Percentiles rank a stretch among this genome's conserved stretches.
These are phyloP conservation scores for Pulicaria dysenterica DNA, from an alignment of 129 eudicot genomes.

Conservation along the genomic window DNA sequence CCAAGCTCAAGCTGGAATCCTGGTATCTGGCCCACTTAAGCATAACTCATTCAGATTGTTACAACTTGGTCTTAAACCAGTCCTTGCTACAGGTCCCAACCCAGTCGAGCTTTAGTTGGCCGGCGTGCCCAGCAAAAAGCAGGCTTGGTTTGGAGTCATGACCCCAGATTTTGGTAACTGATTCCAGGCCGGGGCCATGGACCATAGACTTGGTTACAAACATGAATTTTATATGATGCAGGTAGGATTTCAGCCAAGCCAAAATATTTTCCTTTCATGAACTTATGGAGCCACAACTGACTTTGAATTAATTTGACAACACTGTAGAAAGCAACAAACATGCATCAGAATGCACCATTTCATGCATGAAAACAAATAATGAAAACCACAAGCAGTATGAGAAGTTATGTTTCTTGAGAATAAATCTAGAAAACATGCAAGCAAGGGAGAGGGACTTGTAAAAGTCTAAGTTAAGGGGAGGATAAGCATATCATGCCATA, in stretches of 20 bases:
- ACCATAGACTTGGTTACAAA: not conserved
- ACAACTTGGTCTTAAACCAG: no score
- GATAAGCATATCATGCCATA: not conserved
- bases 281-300: not conserved
- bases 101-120: no score
- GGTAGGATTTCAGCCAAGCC: not conserved
- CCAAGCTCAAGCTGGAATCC: not conserved
- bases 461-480: conserved; percentile 18
- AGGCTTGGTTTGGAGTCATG: no score
- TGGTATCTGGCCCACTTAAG: no score
- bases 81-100: no score
- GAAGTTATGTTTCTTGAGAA: conserved; percentile 8
- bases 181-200: not conserved
- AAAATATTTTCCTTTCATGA: not conserved
- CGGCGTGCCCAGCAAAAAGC: no score
- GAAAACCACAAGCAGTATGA: not conserved
- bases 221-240: not conserved
- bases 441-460: conserved; percentile 20
- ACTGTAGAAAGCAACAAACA: conserved; percentile 1
- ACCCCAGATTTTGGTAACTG: no score
- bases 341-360: conserved; percentile 16
- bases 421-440: conserved; percentile 19
- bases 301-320: not conserved
- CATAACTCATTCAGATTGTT: no score
- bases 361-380: not conserved